A percentile compares a stretch with the other conserved stretches of the same genome.
phyloP scores from a whole-genome alignment of 108 stramenopile genomes.

The Asterionellopsis glacialis region DNA sequence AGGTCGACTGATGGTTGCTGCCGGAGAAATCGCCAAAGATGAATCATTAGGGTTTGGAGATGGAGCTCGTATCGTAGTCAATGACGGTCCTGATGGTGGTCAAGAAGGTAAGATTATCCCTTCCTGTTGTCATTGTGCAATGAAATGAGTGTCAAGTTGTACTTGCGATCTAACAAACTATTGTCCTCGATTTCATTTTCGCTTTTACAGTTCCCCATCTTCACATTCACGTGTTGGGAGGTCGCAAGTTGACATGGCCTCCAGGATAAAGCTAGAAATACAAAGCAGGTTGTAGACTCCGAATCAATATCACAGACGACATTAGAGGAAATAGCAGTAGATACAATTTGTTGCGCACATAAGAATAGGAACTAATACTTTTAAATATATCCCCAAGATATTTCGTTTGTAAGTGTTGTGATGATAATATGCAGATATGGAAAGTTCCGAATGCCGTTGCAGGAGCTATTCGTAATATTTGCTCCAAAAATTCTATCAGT shows the following conservation, averaged over 20 bases:
- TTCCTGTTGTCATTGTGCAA: too few relatives aligned
- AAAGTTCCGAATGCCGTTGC: not conserved
- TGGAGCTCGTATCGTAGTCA: constrained; percentile 89
- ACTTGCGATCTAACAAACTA: too few relatives aligned
- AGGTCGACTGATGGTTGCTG: constrained; percentile 89
- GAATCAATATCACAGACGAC: too few relatives aligned
- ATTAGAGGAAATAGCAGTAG: too few relatives aligned
- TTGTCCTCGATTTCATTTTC: too few relatives aligned
- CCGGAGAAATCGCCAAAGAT: constrained; percentile 88
- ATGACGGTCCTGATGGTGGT: constrained; percentile 89
- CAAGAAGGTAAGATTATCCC: constrained; percentile 62
- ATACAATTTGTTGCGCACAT: not conserved
- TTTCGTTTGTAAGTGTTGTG: too few relatives aligned
- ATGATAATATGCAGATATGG: not conserved
- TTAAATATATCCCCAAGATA: not conserved
- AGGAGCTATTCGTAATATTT: not conserved
- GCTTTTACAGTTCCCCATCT: constrained; percentile 52
- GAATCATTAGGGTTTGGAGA: constrained; percentile 77
- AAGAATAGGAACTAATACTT: constrained; percentile 2
- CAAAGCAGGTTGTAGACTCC: not conserved
- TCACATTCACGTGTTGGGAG: constrained; percentile 92
- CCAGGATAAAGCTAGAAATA: constrained; percentile 29
- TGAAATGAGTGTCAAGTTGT: too few relatives aligned
- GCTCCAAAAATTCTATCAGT: not conserved
- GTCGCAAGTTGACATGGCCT: constrained; percentile 66